Evolutionary conservation across 2,329 filamentous ascomycete genomes (phyloP).

Genomic region (Epichloe coenophiala): DNA sequence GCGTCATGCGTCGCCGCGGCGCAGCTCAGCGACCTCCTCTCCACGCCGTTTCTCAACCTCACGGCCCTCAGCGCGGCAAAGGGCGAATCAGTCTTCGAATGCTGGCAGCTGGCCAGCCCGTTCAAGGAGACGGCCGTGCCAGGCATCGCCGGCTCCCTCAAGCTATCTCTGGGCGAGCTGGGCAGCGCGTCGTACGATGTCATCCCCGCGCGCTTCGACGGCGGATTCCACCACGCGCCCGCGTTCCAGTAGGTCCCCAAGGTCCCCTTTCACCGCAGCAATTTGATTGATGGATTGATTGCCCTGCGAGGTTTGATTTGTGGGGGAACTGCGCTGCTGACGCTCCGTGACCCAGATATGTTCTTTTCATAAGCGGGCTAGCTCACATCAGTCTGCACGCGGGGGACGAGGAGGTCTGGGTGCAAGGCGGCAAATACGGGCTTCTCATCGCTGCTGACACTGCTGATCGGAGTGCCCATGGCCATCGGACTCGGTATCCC

Average conservation of each 20-base stretch:
- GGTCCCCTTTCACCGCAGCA: constrained; percentile 3
- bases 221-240: constrained; percentile 28
- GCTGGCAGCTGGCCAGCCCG: constrained; percentile 25
- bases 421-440: constrained; percentile 26
- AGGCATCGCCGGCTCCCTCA: constrained; percentile 18
- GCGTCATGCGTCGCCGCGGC: neutral
- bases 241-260: constrained; percentile 24
- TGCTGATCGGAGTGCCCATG: constrained; percentile 21
- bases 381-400: constrained; percentile 27
- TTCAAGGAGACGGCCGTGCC: constrained; percentile 14
- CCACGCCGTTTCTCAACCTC: constrained; percentile 21
- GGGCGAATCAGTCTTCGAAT: constrained; percentile 28
- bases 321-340: neutral
- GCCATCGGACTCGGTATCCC: constrained; percentile 28
- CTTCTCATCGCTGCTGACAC: constrained; percentile 30
- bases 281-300: neutral
- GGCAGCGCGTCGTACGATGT: constrained; percentile 22
- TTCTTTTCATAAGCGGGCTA: constrained; percentile 25
- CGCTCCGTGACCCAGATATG: constrained; percentile 12
- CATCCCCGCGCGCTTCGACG: constrained; percentile 23
- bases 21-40: neutral
- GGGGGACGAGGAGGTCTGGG: constrained; percentile 19
- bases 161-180: constrained; percentile 18
- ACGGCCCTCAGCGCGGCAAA: constrained; percentile 24
- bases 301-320: no score